Base-by-base conservation (phyloP, 2,329 filamentous ascomycete genomes). In the Ophiostoma pallidulum region DNA sequence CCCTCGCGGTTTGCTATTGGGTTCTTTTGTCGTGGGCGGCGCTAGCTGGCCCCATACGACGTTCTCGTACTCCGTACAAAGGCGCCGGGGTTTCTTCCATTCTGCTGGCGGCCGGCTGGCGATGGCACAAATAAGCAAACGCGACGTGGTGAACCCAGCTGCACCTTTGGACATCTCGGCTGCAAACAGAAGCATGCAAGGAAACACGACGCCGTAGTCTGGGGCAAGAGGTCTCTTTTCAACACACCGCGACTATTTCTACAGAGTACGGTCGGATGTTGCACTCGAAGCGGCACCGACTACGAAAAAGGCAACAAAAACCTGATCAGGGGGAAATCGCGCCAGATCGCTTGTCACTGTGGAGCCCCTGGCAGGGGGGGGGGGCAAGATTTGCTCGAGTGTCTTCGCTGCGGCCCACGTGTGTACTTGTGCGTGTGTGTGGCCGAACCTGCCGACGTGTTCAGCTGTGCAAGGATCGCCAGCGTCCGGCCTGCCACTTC, bases 381-480 rank as follows among this genome's bases (percentile, higher is more conserved):
- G 36, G 20, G 12, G 36, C 10, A 19, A 19, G 39, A 31, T 19
- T 38, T 33, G 31, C 31, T 33, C 13, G 24, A 14, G 31, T 14
- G n/a, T 19, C 24, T 31, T 32, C 19, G 7, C n/a, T 31, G 29
- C 44, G 35, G 43, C 26, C 43, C 43, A 45, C 43, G 43, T 45
- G 42, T 22, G 32, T n/a, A n/a, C 19, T 43, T n/a, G 31, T 45
- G 33, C 8, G 32, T 22, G 36, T 29, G 43, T 26, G 18, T 39
- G 36, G 35, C 36, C 43, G 13, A 26, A n/a, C 26, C 14, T 12
- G 35, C 35, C 19, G 35, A 26, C 16, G 44, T 32, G 20, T 32
- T 47, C 44, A 47, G 44, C 44, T 47, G 14, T 41, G 44, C 44
- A 47, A 26, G 44, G 44, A 47, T 47, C 18, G 41, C 32, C 41